Conservation (phyloP, 805 yeast species). For the Cyberlindnera sargentensis region DNA sequence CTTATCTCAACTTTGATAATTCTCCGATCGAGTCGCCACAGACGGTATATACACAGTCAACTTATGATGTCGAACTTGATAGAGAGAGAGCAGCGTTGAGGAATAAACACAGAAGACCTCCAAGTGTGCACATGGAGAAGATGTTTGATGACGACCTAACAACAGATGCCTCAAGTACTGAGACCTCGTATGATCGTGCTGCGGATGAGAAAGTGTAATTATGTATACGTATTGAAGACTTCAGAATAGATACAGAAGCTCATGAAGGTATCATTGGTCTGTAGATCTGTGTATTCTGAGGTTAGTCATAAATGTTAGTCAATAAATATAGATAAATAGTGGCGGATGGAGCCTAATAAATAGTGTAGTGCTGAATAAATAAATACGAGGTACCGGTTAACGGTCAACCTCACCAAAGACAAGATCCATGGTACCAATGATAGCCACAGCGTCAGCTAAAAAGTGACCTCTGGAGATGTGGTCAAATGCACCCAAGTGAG, state of each 20-base stretch:
- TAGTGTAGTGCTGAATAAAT: not conserved
- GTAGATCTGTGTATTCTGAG: no score
- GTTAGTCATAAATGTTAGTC: no score
- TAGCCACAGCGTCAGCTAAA: constrained; percentile 88
- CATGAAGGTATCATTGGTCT: no score
- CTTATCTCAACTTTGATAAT: constrained; percentile 7
- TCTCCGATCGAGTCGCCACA: constrained; percentile 23
- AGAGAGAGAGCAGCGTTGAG: not conserved
- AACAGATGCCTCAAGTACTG: not conserved
- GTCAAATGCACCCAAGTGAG: constrained; percentile 84
- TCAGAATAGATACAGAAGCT: not conserved
- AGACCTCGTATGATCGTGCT: constrained; percentile 1
- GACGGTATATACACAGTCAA: constrained; percentile 5
- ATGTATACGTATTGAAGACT: not conserved
- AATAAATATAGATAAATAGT: no score
- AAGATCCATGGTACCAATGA: constrained; percentile 91
- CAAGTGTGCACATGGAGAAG: constrained; percentile 42
- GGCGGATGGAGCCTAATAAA: not conserved
- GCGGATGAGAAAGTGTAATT: constrained; percentile 16
- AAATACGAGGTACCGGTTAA: constrained; percentile 23
- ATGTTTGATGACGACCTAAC: constrained; percentile 28
- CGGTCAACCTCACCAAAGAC: constrained; percentile 95
- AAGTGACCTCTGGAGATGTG: constrained; percentile 80
- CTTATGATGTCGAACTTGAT: not conserved
- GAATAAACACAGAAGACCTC: constrained; percentile 33